Evolutionary conservation across 768 basidiomycete species (phyloP).

Genomic region (Leccinum longicurvipes): DNA sequence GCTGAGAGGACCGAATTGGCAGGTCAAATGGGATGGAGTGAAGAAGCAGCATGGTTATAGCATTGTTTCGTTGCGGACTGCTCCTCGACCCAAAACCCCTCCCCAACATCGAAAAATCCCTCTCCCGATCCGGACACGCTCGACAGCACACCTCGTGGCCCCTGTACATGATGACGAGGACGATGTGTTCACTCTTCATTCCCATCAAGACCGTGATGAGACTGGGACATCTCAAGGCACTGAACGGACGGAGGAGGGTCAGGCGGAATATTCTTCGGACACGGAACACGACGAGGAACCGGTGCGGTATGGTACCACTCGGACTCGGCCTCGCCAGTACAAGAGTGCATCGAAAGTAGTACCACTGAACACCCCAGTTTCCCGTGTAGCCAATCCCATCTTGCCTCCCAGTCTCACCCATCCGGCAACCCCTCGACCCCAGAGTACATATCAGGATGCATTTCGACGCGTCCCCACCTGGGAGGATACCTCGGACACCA

Average conservation of each 20-base stretch:
- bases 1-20: constrained; percentile 75
- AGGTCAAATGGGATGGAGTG: constrained; percentile 73
- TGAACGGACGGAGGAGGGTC: constrained; percentile 14
- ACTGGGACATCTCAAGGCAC: constrained; percentile 18
- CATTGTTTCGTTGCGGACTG: constrained; percentile 12
- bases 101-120: constrained; percentile 16
- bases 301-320: constrained; percentile 3
- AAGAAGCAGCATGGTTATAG: constrained; percentile 53
- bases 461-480: constrained; percentile 23
- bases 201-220: constrained; percentile 38
- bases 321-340: constrained; percentile 5
- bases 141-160: constrained; percentile 20
- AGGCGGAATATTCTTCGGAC: constrained; percentile 8
- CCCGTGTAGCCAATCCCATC: constrained; percentile 21
- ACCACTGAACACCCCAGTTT: constrained; percentile 4
- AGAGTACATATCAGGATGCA: constrained; percentile 9
- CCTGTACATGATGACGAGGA: constrained; percentile 37
- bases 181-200: constrained; percentile 43
- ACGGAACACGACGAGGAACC: constrained; percentile 25
- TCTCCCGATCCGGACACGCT: constrained; percentile 21
- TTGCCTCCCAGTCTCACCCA: constrained; percentile 28
- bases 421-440: constrained; percentile 30
- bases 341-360: constrained; percentile 10
- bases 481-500: constrained; percentile 39
- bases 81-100: constrained; percentile 14